Evolutionary conservation across 129 eudicot genomes (phyloP), one percentile per base, ranked within the genome.

Genomic region (Glebionis coronaria): DNA sequence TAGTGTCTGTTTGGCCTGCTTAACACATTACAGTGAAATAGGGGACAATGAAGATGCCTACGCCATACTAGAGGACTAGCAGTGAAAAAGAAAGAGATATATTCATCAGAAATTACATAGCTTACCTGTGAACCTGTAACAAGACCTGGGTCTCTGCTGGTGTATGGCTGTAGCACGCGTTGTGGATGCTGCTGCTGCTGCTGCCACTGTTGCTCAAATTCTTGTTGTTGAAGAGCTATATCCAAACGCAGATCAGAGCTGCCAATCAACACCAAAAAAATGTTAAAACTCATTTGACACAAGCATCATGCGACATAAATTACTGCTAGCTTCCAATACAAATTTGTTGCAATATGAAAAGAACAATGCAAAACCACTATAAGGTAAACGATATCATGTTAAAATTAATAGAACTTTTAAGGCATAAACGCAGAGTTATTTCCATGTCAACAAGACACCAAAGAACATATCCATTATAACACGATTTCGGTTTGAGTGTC

Each of bases 241-340:
- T 97, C 97, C 82, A 93, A 68, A 68, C 86, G 92, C 76, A 80
- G 47, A 86, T 93, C 97, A 63, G 95, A 89, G 71, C 97, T 92
- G 95, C 69, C 76, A 73, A 13, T 72, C 20, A 69, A 63, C 63
- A 50, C 14, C 40, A 60, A 54, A 38, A 29, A 53, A 15, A 45
- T 9, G 27, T 25, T 56, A 45, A 52, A 40, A 3, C 61, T 20
- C 61, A 56, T 56, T 56, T 10, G 61, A 56, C 23, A 31, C 38
- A 56, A 8, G 9, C 61, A 56, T 21, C 35, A 18, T 56, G 61
- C 61, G 21, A 56, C 23, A 15, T 55, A 56, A 7, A 56, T 44
- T 9, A 13, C 13, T 13, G 7, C 50, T 13, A 44, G 13, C 50
- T 44, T 44, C 50, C 50, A 5, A 5, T 44, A 9, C 5, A 56